These are phyloP conservation scores for Ehretia macrophylla DNA, from an alignment of 257 asterid genomes.

Conservation along the genomic window DNA sequence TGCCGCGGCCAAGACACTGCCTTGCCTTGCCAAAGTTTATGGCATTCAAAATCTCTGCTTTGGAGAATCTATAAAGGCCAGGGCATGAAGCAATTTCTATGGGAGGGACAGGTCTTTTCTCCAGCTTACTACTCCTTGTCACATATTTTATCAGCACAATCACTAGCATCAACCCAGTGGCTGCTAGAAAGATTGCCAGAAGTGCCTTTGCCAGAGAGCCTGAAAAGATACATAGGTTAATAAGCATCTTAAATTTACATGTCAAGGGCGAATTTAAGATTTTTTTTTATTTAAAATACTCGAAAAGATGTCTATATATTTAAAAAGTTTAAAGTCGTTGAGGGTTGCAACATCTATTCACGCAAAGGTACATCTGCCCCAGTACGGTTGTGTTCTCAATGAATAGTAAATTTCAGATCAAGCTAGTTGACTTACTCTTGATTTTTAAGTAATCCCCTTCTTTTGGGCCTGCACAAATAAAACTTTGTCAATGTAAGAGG, in stretches of 20 bases:
- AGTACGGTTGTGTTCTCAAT: no score
- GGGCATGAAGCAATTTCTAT: conserved; percentile 37
- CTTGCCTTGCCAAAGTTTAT: conserved; percentile 41
- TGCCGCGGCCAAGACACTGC: conserved; percentile 69
- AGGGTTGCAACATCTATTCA: no score
- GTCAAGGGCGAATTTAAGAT: no score
- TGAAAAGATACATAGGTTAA: conserved; percentile 15
- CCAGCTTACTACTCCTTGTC: conserved; percentile 28
- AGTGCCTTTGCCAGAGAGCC: conserved; percentile 51
- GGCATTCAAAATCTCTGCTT: conserved; percentile 63
- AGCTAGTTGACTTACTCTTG: conserved; percentile 36
- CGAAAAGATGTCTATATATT: no score
- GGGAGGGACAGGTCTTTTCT: conserved; percentile 24
- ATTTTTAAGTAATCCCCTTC: conserved; percentile 40
- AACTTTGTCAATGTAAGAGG: conserved; percentile 4
- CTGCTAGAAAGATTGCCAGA: conserved; percentile 38
- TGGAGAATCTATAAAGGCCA: conserved; percentile 64
- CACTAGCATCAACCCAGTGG: conserved; percentile 32
- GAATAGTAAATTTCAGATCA: neutral
- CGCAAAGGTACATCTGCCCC: no score
- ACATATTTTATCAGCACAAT: conserved; percentile 44
- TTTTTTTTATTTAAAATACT: no score
- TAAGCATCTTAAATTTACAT: no score
- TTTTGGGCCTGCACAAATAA: conserved; percentile 41
- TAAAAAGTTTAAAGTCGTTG: no score